Evolutionary conservation across 306 rosid species (phyloP).

Genomic region (Malus asiatica): DNA sequence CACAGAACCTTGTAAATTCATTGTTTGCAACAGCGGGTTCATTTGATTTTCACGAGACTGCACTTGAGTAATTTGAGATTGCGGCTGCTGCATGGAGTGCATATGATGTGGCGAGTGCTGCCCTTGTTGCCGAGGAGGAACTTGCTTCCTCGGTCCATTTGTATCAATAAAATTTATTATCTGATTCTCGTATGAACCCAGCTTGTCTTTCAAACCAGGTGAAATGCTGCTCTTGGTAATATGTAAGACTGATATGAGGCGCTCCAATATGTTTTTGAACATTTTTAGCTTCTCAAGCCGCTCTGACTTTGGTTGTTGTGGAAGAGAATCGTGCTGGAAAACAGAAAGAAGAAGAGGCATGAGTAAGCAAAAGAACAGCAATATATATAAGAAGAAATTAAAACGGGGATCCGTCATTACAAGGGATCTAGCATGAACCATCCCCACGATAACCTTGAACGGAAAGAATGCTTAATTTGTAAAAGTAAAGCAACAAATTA

Average conservation of each 20-base stretch:
- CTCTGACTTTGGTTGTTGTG: constrained; percentile 43
- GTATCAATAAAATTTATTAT: constrained; percentile 20
- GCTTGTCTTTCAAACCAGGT: constrained; percentile 34
- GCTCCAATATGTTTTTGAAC: constrained; percentile 52
- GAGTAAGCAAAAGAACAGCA: background rate
- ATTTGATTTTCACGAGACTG: constrained; percentile 76
- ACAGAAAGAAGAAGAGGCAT: constrained; percentile 20
- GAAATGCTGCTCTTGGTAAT: constrained; percentile 28
- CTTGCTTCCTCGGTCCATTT: constrained; percentile 39
- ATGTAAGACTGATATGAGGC: constrained; percentile 36
- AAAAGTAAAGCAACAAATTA: background rate
- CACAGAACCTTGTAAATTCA: no score
- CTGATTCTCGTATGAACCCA: constrained; percentile 47
- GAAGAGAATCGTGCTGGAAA: constrained; percentile 39
- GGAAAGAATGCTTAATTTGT: background rate
- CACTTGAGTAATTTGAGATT: constrained; percentile 20
- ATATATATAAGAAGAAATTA: background rate
- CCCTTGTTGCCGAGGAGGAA: constrained; percentile 44
- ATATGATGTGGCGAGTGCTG: constrained; percentile 48
- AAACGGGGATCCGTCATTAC: background rate
- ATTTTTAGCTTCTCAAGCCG: constrained; percentile 46
- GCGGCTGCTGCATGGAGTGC: constrained; percentile 42
- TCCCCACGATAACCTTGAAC: background rate
- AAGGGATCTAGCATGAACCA: background rate
- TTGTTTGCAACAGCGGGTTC: constrained; percentile 50